These are phyloP conservation scores for Neospermospora avenae DNA, from an alignment of 2,329 filamentous ascomycete species.

Conservation along the genomic window DNA sequence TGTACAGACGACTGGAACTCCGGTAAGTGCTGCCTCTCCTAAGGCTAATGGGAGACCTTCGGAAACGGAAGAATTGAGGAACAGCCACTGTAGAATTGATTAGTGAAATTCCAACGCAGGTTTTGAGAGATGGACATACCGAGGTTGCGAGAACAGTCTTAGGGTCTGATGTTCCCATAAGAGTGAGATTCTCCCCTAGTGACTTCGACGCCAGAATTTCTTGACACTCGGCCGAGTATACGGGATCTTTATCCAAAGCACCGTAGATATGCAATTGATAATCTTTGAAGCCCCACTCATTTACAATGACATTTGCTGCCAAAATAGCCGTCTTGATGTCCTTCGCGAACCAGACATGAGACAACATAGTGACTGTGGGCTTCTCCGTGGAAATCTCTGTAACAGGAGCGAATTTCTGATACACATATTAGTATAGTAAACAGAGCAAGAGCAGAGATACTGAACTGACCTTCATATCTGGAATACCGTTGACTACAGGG, in stretches of 20 bases:
- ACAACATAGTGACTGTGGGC: slow-evolving; percentile 64
- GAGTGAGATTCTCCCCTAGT: slow-evolving; percentile 25
- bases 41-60: slow-evolving; percentile 55
- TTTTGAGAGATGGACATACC: neutral
- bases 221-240: slow-evolving; percentile 58
- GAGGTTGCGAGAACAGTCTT: slow-evolving; percentile 38
- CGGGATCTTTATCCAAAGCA: slow-evolving; percentile 59
- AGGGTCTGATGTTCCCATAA: slow-evolving; percentile 43
- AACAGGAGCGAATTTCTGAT: slow-evolving; percentile 53
- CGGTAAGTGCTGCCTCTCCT: slow-evolving; percentile 55
- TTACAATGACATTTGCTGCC: slow-evolving; percentile 62
- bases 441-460: neutral
- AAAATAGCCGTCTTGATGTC: slow-evolving; percentile 63
- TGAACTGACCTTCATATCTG: slow-evolving; percentile 7
- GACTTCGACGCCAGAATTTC: slow-evolving; percentile 34
- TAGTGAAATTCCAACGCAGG: neutral
- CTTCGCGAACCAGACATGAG: slow-evolving; percentile 54
- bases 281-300: slow-evolving; percentile 63
- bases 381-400: slow-evolving; percentile 54
- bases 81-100: slow-evolving; percentile 40
- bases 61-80: slow-evolving; percentile 54
- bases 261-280: slow-evolving; percentile 62
- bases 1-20: slow-evolving; percentile 53
- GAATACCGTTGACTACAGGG: slow-evolving; percentile 53
- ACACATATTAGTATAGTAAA: neutral